Conservation (phyloP, 164 flowering plant species). For the Pachysandra terminalis region DNA sequence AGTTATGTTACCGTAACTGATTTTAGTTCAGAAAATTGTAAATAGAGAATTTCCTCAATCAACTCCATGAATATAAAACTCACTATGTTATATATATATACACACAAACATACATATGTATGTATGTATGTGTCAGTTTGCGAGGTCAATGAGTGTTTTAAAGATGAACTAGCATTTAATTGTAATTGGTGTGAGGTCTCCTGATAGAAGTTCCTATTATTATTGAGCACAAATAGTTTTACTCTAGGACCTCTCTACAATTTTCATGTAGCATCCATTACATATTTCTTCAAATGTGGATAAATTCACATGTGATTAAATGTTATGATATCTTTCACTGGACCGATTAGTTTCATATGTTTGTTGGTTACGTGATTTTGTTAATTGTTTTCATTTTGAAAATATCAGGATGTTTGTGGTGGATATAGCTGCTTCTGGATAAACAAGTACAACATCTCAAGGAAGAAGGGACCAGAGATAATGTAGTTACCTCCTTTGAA, state of each 20-base stretch:
- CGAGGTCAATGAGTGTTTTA: background rate
- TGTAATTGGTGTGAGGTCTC: background rate
- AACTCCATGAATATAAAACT: too few relatives aligned
- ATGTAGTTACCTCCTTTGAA: conserved; percentile 37
- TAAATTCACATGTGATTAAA: background rate
- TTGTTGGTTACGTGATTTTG: conserved; percentile 2
- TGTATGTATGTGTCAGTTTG: background rate
- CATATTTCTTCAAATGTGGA: background rate
- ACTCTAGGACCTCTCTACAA: background rate
- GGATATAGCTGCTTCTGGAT: conserved; percentile 79
- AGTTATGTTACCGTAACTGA: too few relatives aligned
- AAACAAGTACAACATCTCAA: conserved; percentile 43
- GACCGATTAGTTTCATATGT: background rate
- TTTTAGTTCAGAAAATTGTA: too few relatives aligned
- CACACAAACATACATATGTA: too few relatives aligned
- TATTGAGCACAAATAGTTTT: too few relatives aligned
- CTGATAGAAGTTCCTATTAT: background rate
- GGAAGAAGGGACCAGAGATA: conserved; percentile 56
- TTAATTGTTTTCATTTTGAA: conserved; percentile 15
- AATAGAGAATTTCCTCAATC: too few relatives aligned
- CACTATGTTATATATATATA: too few relatives aligned
- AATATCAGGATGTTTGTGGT: conserved; percentile 65
- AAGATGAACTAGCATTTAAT: too few relatives aligned
- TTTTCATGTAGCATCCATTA: background rate
- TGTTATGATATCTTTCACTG: background rate